Evolutionary conservation across 441 rosid genomes (phyloP), one percentile per base, ranked within the genome.

Genomic region (Adansonia madagascariensis): DNA sequence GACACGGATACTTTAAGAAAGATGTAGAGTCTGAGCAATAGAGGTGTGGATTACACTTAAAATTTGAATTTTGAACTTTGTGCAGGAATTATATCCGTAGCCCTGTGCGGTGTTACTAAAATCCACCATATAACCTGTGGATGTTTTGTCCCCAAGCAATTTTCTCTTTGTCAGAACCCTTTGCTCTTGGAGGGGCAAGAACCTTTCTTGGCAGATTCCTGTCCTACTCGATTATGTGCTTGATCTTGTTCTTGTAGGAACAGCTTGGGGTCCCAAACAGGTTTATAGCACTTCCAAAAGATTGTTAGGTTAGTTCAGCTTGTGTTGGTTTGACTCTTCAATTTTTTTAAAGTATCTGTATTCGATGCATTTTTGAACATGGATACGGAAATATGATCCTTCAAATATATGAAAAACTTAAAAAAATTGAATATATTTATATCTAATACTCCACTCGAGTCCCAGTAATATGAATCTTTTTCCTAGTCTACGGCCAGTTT

Each of bases 291-390:
- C 27, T 41, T 73, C 65, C 22, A n/a, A 31, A 49, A 49, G 20
- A 50, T 47, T 70, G 47, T 53, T n/a, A 12, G 15, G 64, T 72
- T 53, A 53, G 75, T 72, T 72, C 46, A 72, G 75, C 47, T 24
- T 24, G 27, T 24, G 27, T 24, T 24, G 27, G 27, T 24, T 24
- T 24, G 27, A 24, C 27, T 24, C 27, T 24, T 24, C 27, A 24
- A 24, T 24, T 24, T 24, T 24, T 1, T 24, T 24, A 24, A 24
- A 24, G 27, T 24, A 24, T 24, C 27, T 24, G 1, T 24, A 1
- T 24, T 24, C 27, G 27, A 24, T 24, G 0, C 27, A 24, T 24
- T 24, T 24, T 24, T 24, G 0, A 24, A 24, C 1, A 24, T 24
- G 1, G 27, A 24, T 24, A 24, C 27, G 27, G 1, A 1, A 1